Conservation (phyloP, 768 basidiomycete species). For the Lactarius tabidus region DNA sequence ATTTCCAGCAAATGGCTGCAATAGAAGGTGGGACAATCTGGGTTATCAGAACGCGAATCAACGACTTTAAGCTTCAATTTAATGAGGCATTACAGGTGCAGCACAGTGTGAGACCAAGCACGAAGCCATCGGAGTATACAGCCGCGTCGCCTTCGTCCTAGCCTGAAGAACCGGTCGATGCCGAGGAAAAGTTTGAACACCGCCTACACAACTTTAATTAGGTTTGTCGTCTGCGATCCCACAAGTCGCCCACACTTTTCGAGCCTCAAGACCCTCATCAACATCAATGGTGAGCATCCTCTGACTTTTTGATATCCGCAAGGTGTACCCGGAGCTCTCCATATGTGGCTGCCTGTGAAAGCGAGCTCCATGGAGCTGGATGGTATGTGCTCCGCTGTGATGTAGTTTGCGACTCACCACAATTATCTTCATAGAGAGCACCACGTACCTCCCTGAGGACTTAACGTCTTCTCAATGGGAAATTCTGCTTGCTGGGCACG, state of each 20-base stretch:
- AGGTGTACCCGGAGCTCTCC: slow-evolving; percentile 9
- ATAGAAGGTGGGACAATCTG: no score
- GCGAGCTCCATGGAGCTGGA: slow-evolving; percentile 26
- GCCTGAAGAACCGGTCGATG: not conserved
- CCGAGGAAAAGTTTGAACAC: not conserved
- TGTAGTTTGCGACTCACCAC: slow-evolving; percentile 15
- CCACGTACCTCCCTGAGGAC: slow-evolving; percentile 6
- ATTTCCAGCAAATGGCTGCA: not conserved
- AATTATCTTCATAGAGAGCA: slow-evolving; percentile 4
- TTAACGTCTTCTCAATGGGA: slow-evolving; percentile 35
- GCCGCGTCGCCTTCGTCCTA: no score
- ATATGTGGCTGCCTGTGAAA: not conserved
- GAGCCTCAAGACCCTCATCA: slow-evolving; percentile 4
- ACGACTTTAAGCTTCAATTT: no score
- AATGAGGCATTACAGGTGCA: no score
- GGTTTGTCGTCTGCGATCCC: not conserved
- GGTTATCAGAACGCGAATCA: no score
- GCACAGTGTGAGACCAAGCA: no score
- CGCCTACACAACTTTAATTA: not conserved
- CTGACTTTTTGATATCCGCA: slow-evolving; percentile 3
- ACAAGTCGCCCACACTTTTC: not conserved
- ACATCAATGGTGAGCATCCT: slow-evolving; percentile 10
- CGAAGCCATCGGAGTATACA: no score
- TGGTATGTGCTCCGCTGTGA: slow-evolving; percentile 29
- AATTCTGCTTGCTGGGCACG: slow-evolving; percentile 47